Evolutionary conservation across 2,329 filamentous ascomycete genomes (phyloP).

Genomic region (Epichloe hybrida): DNA sequence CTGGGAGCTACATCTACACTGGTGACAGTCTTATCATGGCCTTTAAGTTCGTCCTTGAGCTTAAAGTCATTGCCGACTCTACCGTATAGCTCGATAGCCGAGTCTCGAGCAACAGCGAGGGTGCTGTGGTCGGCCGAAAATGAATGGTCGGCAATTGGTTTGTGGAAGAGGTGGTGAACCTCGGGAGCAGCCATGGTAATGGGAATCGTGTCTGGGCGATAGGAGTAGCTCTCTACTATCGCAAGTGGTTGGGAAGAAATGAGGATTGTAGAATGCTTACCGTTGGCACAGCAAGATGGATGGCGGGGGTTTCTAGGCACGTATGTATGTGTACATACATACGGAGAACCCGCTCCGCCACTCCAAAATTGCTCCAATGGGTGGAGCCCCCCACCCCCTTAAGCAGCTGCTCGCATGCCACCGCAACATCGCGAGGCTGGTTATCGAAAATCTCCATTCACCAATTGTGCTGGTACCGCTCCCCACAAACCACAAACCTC

Average conservation of each 20-base stretch:
- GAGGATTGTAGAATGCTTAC: neutral
- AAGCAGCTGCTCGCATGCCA: neutral
- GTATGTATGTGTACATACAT: no score
- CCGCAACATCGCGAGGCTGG: slow-evolving; percentile 2
- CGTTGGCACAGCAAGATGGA: neutral
- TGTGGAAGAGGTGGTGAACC: slow-evolving; percentile 93
- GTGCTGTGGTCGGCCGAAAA: slow-evolving; percentile 87
- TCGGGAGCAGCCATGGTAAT: slow-evolving; percentile 67
- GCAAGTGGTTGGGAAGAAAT: slow-evolving; percentile 17
- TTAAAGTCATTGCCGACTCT: slow-evolving; percentile 61
- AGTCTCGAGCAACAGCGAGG: slow-evolving; percentile 83
- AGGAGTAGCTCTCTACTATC: slow-evolving; percentile 90
- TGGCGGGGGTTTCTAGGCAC: slow-evolving; percentile 5
- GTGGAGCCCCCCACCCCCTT: neutral
- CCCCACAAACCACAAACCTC: neutral
- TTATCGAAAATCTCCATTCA: slow-evolving; percentile 1
- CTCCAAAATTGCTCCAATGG: neutral
- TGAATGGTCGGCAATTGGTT: slow-evolving; percentile 92
- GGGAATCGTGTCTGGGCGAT: slow-evolving; percentile 20
- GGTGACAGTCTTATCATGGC: slow-evolving; percentile 94
- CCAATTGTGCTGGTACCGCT: neutral
- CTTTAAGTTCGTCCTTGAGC: slow-evolving; percentile 83
- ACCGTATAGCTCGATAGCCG: slow-evolving; percentile 76
- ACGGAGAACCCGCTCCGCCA: neutral
- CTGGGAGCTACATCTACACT: slow-evolving; percentile 88